Percentiles rank a stretch among this genome's conserved stretches.
phyloP scores from a whole-genome alignment of 208 protist genomes.

The Trypanosoma cruzi region DNA sequence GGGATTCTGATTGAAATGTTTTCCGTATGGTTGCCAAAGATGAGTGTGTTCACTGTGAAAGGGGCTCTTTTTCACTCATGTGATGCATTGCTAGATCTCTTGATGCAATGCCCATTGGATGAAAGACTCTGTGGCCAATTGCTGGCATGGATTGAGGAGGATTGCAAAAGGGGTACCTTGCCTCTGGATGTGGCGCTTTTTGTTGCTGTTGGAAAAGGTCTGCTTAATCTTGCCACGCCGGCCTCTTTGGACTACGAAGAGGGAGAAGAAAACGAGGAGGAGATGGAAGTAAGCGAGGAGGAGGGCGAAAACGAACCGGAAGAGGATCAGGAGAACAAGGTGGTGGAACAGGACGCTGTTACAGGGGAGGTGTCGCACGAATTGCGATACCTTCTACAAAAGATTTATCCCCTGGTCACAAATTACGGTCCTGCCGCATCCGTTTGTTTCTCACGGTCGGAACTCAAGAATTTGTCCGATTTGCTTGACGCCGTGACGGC shows the following conservation, averaged over 20 bases:
- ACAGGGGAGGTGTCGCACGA: background rate
- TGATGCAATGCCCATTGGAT: conserved; percentile 29
- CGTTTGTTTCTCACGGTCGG: conserved; percentile 17
- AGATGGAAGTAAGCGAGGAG: conserved; percentile 18
- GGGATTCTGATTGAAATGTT: conserved; percentile 42
- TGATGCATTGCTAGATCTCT: conserved; percentile 42
- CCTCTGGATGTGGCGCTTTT: conserved; percentile 37
- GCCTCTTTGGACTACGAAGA: conserved; percentile 4
- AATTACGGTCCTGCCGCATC: conserved; percentile 13
- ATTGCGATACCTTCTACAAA: conserved; percentile 14
- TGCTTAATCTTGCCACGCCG: conserved; percentile 24
- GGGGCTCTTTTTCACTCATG: conserved; percentile 35
- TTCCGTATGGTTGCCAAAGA: conserved; percentile 46
- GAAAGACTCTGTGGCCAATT: background rate
- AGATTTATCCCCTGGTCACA: conserved; percentile 24
- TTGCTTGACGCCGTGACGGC: background rate
- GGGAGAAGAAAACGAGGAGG: conserved; percentile 5
- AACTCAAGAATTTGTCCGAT: conserved; percentile 15
- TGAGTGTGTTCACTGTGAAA: conserved; percentile 33
- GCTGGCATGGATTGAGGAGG: conserved; percentile 7
- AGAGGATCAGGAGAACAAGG: background rate
- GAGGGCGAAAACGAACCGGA: conserved; percentile 10
- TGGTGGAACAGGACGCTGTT: background rate
- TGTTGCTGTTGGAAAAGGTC: conserved; percentile 31
- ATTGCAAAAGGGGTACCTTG: conserved; percentile 3